Percentiles rank a stretch among this genome's conserved stretches.
These are phyloP conservation scores for Gillenia trifoliata DNA, from an alignment of 306 rosid species.

Conservation along the genomic window DNA sequence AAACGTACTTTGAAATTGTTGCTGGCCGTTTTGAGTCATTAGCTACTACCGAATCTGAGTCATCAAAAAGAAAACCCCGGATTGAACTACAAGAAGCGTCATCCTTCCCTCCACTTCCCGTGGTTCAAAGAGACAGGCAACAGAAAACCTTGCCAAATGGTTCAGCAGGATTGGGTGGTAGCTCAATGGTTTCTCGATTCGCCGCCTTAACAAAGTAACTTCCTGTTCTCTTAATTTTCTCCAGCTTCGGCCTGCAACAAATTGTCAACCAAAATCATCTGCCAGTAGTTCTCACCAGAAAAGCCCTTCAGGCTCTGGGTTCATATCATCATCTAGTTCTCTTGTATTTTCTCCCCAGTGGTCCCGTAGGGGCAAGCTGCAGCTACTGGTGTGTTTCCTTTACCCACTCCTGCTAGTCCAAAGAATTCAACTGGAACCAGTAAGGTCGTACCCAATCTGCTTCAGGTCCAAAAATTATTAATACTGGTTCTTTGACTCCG, in stretches of 20 bases:
- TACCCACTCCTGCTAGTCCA: neutral
- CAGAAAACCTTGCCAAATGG: conserved; percentile 45
- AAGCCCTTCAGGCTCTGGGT: conserved; percentile 7
- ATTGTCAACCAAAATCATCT: conserved; percentile 41
- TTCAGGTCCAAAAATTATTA: conserved; percentile 66
- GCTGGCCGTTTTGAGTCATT: conserved; percentile 60
- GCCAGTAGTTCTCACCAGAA: conserved; percentile 31
- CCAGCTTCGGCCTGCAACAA: conserved; percentile 67
- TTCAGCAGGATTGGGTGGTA: conserved; percentile 40
- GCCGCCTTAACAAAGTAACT: conserved; percentile 45
- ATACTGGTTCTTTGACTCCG: conserved; percentile 42
- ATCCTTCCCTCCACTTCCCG: conserved; percentile 80
- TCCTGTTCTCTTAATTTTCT: conserved; percentile 57
- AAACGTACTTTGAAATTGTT: conserved; percentile 41
- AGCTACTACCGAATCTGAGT: conserved; percentile 47
- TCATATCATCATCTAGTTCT: conserved; percentile 21
- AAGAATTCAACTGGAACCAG: conserved; percentile 18
- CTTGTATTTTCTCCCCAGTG: conserved; percentile 4
- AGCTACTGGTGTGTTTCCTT: neutral
- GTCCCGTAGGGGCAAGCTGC: neutral
- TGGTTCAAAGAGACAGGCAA: conserved; percentile 45
- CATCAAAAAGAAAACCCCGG: conserved; percentile 51
- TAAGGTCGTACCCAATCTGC: conserved; percentile 59
- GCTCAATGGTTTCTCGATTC: conserved; percentile 84
- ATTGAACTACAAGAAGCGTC: conserved; percentile 52